phyloP scores from a whole-genome alignment of 1,284 basidiomycete species.

The Trametes versicolor region DNA sequence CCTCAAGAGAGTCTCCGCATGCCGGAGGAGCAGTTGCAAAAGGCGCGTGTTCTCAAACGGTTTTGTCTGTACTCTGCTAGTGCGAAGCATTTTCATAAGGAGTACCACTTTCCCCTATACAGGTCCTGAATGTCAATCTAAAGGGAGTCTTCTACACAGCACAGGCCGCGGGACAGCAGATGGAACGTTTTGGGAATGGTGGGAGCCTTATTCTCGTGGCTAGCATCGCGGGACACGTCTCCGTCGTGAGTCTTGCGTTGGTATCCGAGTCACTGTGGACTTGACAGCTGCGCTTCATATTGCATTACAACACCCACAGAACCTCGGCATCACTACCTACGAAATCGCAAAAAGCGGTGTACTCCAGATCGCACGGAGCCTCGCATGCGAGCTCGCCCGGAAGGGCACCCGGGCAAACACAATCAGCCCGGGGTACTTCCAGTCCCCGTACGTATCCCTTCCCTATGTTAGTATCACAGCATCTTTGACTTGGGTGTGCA shows the following conservation, averaged over 20 bases:
- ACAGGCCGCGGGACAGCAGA: conserved; percentile 81
- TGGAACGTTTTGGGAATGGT: conserved; percentile 70
- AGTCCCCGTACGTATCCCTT: conserved; percentile 62
- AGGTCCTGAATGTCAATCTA: conserved; percentile 81
- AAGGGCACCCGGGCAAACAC: conserved; percentile 78
- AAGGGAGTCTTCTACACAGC: conserved; percentile 82
- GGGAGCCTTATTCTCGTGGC: conserved; percentile 88
- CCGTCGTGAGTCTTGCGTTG: conserved; percentile 62
- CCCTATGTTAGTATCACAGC: not conserved
- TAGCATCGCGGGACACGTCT: conserved; percentile 86
- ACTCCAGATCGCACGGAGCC: conserved; percentile 82
- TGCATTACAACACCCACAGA: conserved; percentile 42
- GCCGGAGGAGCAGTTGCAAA: conserved; percentile 70
- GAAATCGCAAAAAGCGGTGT: conserved; percentile 85
- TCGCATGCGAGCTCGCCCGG: conserved; percentile 84
- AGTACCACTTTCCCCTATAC: not conserved
- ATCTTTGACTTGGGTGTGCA: not conserved
- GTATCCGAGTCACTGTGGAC: not conserved
- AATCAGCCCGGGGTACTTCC: conserved; percentile 78
- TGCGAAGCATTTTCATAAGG: no score
- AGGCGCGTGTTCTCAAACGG: conserved; percentile 44
- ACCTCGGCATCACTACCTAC: conserved; percentile 59
- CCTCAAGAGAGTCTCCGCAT: conserved; percentile 73
- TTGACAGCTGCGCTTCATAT: conserved; percentile 65
- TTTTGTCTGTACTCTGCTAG: not conserved